phyloP scores from a whole-genome alignment of 768 basidiomycete species.

The Piloderma croceum region DNA sequence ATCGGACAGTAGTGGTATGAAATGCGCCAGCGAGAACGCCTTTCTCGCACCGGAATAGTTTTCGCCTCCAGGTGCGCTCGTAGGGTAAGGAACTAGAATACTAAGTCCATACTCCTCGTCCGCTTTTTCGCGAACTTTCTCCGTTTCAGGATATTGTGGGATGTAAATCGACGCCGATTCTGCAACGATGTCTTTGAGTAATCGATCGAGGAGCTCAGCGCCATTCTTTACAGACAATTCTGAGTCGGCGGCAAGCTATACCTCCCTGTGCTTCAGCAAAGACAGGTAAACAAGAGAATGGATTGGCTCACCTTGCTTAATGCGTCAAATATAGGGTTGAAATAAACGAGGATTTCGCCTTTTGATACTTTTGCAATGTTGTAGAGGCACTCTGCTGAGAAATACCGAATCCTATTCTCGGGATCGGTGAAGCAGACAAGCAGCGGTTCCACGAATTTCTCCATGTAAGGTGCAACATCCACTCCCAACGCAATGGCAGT shows the following conservation, averaged over 20 bases:
- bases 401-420: slow-evolving; percentile 94
- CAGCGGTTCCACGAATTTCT: slow-evolving; percentile 83
- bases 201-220: slow-evolving; percentile 90
- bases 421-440: slow-evolving; percentile 89
- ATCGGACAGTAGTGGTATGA: slow-evolving; percentile 90
- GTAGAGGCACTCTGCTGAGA: slow-evolving; percentile 96
- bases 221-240: slow-evolving; percentile 97
- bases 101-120: slow-evolving; percentile 44
- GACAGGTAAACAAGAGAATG: slow-evolving; percentile 4
- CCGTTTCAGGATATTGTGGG: slow-evolving; percentile 79
- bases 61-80: slow-evolving; percentile 36
- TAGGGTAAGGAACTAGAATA: slow-evolving; percentile 62
- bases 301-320: slow-evolving; percentile 72
- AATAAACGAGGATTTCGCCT: slow-evolving; percentile 93
- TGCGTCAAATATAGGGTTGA: slow-evolving; percentile 97
- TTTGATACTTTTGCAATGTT: slow-evolving; percentile 98
- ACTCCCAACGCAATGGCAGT: slow-evolving; percentile 96
- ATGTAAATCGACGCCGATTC: slow-evolving; percentile 95
- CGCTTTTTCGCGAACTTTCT: slow-evolving; percentile 46
- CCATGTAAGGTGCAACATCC: slow-evolving; percentile 91
- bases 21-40: slow-evolving; percentile 91
- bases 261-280: slow-evolving; percentile 7
- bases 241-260: slow-evolving; percentile 89
- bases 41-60: slow-evolving; percentile 45
- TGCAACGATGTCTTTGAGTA: slow-evolving; percentile 97